Percentiles rank a stretch among this genome's conserved stretches.
phyloP scores from a whole-genome alignment of 305 asterid species.

The Solanum chacoense region DNA sequence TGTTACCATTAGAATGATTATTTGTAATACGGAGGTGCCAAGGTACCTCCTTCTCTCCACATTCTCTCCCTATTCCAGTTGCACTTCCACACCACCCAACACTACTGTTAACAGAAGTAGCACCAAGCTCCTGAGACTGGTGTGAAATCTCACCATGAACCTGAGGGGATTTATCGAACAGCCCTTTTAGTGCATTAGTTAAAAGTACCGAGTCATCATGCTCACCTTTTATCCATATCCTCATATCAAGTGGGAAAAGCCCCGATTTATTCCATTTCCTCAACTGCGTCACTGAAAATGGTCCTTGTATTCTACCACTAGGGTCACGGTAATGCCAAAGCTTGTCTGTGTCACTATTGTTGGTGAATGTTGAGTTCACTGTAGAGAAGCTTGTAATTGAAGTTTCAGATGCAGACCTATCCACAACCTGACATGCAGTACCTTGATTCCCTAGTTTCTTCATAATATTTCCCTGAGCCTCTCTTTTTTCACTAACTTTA shows the following conservation, averaged over 20 bases:
- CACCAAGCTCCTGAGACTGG: slow-evolving; percentile 21
- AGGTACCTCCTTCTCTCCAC: slow-evolving; percentile 2
- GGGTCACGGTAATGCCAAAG: slow-evolving; percentile 99
- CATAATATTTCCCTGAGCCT: slow-evolving; percentile 21
- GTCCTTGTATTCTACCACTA: slow-evolving; percentile 84
- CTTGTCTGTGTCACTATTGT: slow-evolving; percentile 52
- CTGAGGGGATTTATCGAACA: slow-evolving; percentile 37
- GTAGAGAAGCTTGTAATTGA: slow-evolving; percentile 20
- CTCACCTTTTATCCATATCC: slow-evolving; percentile 81
- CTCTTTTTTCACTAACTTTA: slow-evolving; percentile 25
- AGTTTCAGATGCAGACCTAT: slow-evolving; percentile 38
- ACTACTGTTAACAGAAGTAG: slow-evolving; percentile 18
- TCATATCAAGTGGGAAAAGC: slow-evolving; percentile 74
- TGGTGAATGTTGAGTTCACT: slow-evolving; percentile 29
- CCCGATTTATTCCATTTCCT: slow-evolving; percentile 82
- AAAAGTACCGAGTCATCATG: slow-evolving; percentile 62
- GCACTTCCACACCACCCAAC: slow-evolving; percentile 17
- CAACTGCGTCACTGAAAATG: slow-evolving; percentile 80
- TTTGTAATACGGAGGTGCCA: slow-evolving; percentile 7
- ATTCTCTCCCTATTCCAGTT: slow-evolving; percentile 9
- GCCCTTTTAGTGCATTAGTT: slow-evolving; percentile 53
- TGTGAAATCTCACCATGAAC: slow-evolving; percentile 24
- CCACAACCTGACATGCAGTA: slow-evolving; percentile 21
- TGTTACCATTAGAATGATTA: not conserved
- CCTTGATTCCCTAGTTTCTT: slow-evolving; percentile 27